These are phyloP conservation scores for Suillus subluteus DNA, from an alignment of 768 basidiomycete genomes.

Conservation along the genomic window DNA sequence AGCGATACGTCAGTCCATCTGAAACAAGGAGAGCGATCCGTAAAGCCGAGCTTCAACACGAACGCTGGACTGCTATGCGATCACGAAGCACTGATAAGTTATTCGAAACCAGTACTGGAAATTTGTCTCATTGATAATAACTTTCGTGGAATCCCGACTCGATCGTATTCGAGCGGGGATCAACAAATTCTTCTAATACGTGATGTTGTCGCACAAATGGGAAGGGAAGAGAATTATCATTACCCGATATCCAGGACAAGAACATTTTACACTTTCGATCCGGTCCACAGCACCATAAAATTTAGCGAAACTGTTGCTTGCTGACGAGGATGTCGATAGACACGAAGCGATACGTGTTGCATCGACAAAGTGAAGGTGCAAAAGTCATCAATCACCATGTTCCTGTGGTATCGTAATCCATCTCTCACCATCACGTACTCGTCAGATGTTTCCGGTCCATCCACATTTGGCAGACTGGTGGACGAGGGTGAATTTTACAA, in stretches of 20 bases:
- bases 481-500: conserved; percentile 14
- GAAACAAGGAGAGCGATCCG: neutral
- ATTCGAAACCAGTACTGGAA: neutral
- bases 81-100: neutral
- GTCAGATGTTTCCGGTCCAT: conserved; percentile 8
- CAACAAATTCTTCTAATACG: conserved; percentile 15
- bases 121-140: neutral
- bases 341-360: conserved; percentile 18
- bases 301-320: neutral
- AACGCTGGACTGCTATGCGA: neutral
- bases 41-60: neutral
- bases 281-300: conserved; percentile 6
- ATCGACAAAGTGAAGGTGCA: conserved; percentile 22
- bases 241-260: conserved; percentile 7
- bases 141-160: neutral
- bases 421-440: conserved; percentile 16
- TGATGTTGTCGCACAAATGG: conserved; percentile 19
- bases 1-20: neutral
- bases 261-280: neutral
- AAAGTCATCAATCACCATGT: conserved; percentile 11
- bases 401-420: conserved; percentile 17
- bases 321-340: conserved; percentile 3
- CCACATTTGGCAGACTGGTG: neutral
- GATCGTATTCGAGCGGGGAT: neutral
- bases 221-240: conserved; percentile 9